A percentile compares a stretch with the other conserved stretches of the same genome.
Evolutionary conservation across 31 red algal species (phyloP).

Genomic region (Bonnemaisonia californica): DNA sequence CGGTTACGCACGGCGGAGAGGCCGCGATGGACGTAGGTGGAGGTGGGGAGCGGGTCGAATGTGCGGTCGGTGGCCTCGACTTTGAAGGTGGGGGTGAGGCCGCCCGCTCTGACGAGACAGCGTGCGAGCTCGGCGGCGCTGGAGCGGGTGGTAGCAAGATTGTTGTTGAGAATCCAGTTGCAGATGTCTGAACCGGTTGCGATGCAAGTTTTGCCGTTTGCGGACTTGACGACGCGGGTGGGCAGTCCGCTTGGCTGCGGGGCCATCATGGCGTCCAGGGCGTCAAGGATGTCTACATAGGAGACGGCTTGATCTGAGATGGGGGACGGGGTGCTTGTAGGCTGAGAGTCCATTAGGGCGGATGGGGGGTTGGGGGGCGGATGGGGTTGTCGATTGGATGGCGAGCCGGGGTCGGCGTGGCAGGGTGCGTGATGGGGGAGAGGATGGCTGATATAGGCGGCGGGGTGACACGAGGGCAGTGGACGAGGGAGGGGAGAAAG

Average conservation of each 20-base stretch:
- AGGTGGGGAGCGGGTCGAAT: constrained; percentile 7
- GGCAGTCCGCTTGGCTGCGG: constrained; percentile 15
- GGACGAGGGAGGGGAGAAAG: too few relatives aligned
- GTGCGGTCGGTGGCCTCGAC: constrained; percentile 41
- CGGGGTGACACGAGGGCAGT: too few relatives aligned
- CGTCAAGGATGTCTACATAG: constrained; percentile 53
- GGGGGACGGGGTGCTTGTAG: background rate
- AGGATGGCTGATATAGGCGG: too few relatives aligned
- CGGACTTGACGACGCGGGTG: constrained; percentile 28
- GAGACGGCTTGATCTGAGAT: background rate
- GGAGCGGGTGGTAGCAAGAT: constrained; percentile 26
- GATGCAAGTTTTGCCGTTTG: constrained; percentile 20
- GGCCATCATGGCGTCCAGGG: constrained; percentile 55
- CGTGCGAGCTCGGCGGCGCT: constrained; percentile 40
- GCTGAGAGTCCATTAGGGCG: too few relatives aligned
- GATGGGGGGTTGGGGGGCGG: too few relatives aligned
- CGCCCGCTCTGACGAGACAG: constrained; percentile 29
- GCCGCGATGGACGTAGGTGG: constrained; percentile 48
- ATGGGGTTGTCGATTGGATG: too few relatives aligned
- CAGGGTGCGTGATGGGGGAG: too few relatives aligned
- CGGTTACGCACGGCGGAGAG: constrained; percentile 13
- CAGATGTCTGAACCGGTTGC: constrained; percentile 40
- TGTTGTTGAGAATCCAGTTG: constrained; percentile 36
- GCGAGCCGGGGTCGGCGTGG: too few relatives aligned
- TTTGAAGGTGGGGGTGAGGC: constrained; percentile 42